Evolutionary conservation across 2,329 filamentous ascomycete species (phyloP), one percentile per base, ranked within the genome.

Genomic region (Curvularia sp.): DNA sequence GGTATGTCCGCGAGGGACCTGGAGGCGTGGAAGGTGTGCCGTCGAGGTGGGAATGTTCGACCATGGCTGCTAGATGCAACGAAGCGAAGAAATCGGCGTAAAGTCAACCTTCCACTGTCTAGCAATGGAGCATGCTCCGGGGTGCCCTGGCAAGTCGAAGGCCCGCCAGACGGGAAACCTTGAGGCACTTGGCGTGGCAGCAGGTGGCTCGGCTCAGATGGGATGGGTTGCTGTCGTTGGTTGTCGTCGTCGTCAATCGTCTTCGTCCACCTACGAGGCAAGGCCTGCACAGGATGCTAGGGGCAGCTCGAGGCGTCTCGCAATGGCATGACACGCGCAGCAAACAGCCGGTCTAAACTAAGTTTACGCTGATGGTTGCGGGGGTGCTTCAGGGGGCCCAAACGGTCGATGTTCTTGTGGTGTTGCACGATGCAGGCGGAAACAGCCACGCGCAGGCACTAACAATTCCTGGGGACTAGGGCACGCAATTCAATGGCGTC

Each of bases 11-110:
- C 50, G 67, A 62, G 38, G 67, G 61, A 41, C 64, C 70, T 20
- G 71, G 71, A n/a, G 74, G 74, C 42, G 74, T 77, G 35, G 66
- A 57, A 31, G 72, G 71, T 26, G 69, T 69, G 31, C 60, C 61
- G 30, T 66, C 62, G 50, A 71, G 58, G 53, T 58, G 63, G 12
- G 61, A 49, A 53, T 62, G 66, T 59, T 69, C 65, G 33, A 66
- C 65, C 73, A 75, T 75, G 43, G 60, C 58, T 43, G 60, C 58
- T 48, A 43, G 47, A 48, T 42, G 47, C 44, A 57, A 39, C 43
- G 26, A 52, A 24, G 62, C 53, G 65, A 61, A 60, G 51, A 55
- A 53, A 60, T 65, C 60, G 62, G 65, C 55, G 63, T 60, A 62
- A 33, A 55, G 54, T 31, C 54, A 24, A 60, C 48, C 64, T 60